Evolutionary conservation across 495 filamentous ascomycete genomes (phyloP), one percentile per base, ranked within the genome.

Genomic region (Beverwykella pulmonaria): DNA sequence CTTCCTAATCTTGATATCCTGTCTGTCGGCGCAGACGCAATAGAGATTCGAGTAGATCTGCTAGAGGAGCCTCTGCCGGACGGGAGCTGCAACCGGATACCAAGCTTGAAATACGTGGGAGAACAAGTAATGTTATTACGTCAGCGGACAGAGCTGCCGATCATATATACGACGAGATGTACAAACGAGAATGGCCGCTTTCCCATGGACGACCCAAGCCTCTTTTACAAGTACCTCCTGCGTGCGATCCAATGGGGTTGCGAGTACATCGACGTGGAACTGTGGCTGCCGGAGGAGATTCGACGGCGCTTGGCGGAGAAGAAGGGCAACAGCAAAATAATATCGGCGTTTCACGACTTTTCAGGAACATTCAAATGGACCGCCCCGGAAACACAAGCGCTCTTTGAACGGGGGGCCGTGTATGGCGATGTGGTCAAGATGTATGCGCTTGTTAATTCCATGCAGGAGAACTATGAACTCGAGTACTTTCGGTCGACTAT

Each of bases 371-470:
- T 91, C 83, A 91, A 88, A 71, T 94, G 91, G 91, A 85, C 87
- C 6, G 89, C 90, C 0, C 75, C 83, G 3, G 82, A 86, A 60
- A 89, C 90, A 1, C 83, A 88, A 75, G 76, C 80, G 22, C 82
- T 92, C 7, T 94, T 90, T 72, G 78, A 81, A 15, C 81, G 89
- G 60, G 90, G 86, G 17, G 81, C 85, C 47, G 85, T 86, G 59
- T 92, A 92, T 71, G 89, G 88, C 22, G 90, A 93, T 74, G 90
- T 92, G 39, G 86, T 93, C 48, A 94, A 93, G 78, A 93, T 94
- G 90, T 92, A 93, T 70, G 86, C 89, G 19, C 87, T 92, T 75
- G 88, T 90, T 66, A 85, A 83, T 65, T 86, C 87, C 19, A 86
- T 88, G 73, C 88, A 91, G 68, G 90, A 91, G 61, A 93, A 93